These are phyloP conservation scores for Beauveria varroae DNA, from an alignment of 2,329 filamentous ascomycete species.

Conservation along the genomic window DNA sequence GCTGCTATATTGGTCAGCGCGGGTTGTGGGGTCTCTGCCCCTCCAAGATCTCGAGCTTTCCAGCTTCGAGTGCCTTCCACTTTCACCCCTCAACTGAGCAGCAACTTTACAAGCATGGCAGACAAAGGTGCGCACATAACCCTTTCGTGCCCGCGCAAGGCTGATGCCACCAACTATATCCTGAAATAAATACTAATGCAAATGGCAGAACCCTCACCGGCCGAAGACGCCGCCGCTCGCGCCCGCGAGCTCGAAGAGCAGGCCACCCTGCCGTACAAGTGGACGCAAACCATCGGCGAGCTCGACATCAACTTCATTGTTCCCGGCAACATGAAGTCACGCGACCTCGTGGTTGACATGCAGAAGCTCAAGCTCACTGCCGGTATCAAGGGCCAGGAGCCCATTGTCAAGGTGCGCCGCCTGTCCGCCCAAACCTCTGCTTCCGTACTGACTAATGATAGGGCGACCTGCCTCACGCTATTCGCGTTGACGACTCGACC, in stretches of 20 bases:
- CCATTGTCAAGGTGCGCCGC: constrained; percentile 65
- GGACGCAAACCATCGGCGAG: constrained; percentile 88
- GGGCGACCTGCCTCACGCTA: constrained; percentile 77
- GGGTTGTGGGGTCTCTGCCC: constrained; percentile 8
- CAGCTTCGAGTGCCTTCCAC: constrained; percentile 10
- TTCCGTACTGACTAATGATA: constrained; percentile 30
- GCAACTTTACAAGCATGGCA: constrained; percentile 24
- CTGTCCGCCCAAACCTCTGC: neutral
- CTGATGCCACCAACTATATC: neutral
- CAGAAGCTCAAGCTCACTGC: constrained; percentile 72
- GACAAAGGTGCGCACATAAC: constrained; percentile 29
- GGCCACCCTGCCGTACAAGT: constrained; percentile 85
- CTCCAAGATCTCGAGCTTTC: constrained; percentile 9
- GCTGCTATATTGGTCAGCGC: neutral
- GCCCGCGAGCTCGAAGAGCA: constrained; percentile 82
- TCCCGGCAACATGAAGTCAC: constrained; percentile 74
- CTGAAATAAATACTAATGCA: neutral
- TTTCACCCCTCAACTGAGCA: neutral
- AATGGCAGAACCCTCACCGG: constrained; percentile 42
- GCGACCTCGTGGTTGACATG: constrained; percentile 76
- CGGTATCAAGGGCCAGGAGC: constrained; percentile 79
- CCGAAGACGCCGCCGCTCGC: constrained; percentile 49
- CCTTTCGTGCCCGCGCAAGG: too few relatives aligned
- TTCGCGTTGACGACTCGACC: constrained; percentile 80
- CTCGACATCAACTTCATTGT: constrained; percentile 73